Evolutionary conservation across 139 green algal genomes (phyloP).

Genomic region (Micractinium sp.): DNA sequence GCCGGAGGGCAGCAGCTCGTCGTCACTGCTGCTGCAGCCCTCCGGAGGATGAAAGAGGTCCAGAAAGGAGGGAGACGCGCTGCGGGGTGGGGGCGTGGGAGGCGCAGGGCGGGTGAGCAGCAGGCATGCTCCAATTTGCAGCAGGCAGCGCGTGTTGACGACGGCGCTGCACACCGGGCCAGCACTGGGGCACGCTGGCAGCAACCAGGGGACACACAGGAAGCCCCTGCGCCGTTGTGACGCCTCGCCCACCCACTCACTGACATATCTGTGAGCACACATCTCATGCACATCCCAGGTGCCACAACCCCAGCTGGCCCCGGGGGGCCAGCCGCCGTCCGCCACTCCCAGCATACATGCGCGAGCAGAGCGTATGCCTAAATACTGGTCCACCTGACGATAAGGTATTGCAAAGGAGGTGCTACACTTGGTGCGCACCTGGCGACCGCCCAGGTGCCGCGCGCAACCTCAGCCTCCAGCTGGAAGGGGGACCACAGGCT

Average conservation of each 20-base stretch:
- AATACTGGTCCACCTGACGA: too few relatives aligned
- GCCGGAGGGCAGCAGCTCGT: not conserved
- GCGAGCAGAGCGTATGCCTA: too few relatives aligned
- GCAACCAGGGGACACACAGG: not conserved
- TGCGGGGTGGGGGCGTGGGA: not conserved
- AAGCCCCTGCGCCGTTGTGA: too few relatives aligned
- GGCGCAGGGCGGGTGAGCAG: not conserved
- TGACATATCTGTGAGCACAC: too few relatives aligned
- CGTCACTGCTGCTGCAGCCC: not conserved
- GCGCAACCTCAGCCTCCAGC: constrained; percentile 25
- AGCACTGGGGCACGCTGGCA: not conserved
- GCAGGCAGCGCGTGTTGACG: not conserved
- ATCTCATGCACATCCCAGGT: too few relatives aligned
- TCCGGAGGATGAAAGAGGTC: not conserved
- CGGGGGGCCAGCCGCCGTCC: too few relatives aligned
- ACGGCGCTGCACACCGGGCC: too few relatives aligned
- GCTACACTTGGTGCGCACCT: not conserved
- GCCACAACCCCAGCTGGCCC: too few relatives aligned
- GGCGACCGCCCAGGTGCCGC: constrained; percentile 29
- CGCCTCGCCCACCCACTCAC: too few relatives aligned
- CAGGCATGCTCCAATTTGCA: not conserved
- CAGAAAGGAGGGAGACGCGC: not conserved
- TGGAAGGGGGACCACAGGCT: constrained; percentile 2
- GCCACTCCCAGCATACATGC: too few relatives aligned
- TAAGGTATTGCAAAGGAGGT: too few relatives aligned